Base-by-base conservation (phyloP, 306 rosid genomes). In the Oxytropis ochrocephala region DNA sequence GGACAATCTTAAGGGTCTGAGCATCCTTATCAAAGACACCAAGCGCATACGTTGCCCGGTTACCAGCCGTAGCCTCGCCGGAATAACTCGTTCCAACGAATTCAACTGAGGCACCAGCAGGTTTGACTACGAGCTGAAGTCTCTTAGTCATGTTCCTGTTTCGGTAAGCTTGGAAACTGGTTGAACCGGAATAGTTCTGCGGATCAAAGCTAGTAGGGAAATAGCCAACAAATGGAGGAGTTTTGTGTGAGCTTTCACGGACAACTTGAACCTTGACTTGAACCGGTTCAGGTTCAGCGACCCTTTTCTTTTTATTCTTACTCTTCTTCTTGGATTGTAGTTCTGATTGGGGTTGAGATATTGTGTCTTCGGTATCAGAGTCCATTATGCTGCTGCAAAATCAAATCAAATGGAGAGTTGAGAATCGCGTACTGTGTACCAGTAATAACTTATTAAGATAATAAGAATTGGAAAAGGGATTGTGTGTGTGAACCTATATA, bases 171-270 rank as follows among this genome's bases (percentile, higher is more conserved):
- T 77, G 79, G 60, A 84, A 73, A 13, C 42, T 59, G 5, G 84
- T 11, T 0, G 88, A 65, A 53, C 21, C 65, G 3, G 56, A 8
- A 7, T 17, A 33, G 70, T 56, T 66, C 11, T 64, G 49, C 3
- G 95, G 95, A 70, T 87, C 81, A 54, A 85, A 94, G 7, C 97
- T 91, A 30, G 96, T 85, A 5, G 99, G 89, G 13, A 94, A 94
- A 76, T 94, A 91, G 8, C 91, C 96, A 6, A 94, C 62, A 38
- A 85, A 14, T 0, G 98, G 98, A 11, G 92, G 60, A 0, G 59
- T 77, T 71, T 64, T 85, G 8, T 83, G 70, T 0, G 91, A 85
- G 41, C 75, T 63, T 7, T 72, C 85, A 1, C 3, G 79, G 47
- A 90, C 5, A 13, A 87, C 75, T 63, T 81, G 70, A 8, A 94